Conservation (phyloP, 441 rosid species). For the Adansonia rubrostipa region DNA sequence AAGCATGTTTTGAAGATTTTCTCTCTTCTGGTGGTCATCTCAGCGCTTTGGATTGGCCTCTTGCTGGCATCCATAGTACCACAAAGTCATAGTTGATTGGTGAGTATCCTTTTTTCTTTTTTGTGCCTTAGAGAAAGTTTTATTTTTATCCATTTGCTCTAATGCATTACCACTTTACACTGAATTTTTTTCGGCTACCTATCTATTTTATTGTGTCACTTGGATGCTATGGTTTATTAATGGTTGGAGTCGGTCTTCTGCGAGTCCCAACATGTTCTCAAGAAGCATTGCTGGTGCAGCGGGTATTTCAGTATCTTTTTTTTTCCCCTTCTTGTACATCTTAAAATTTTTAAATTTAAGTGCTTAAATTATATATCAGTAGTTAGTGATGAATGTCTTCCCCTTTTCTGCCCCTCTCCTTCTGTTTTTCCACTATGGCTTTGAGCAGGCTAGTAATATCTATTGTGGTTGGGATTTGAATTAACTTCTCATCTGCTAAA, state of each 20-base stretch:
- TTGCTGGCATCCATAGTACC: slow-evolving; percentile 76
- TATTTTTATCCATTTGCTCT: neutral
- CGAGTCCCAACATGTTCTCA: slow-evolving; percentile 91
- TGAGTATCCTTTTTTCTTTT: slow-evolving; percentile 39
- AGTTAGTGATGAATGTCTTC: neutral
- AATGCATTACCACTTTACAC: slow-evolving; percentile 16
- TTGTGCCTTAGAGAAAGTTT: no score
- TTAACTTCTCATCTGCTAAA: neutral
- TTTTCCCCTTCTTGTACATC: neutral
- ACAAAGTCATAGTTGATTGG: slow-evolving; percentile 71
- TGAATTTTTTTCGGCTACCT: slow-evolving; percentile 53
- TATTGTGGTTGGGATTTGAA: neutral
- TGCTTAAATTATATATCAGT: neutral
- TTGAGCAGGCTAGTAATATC: neutral
- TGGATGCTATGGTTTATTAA: slow-evolving; percentile 91
- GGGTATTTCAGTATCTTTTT: slow-evolving; percentile 43
- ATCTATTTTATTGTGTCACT: slow-evolving; percentile 74
- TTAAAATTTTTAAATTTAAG: neutral
- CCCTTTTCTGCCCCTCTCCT: neutral
- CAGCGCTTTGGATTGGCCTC: slow-evolving; percentile 78
- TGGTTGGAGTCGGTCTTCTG: slow-evolving; percentile 90
- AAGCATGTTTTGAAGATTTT: slow-evolving; percentile 84
- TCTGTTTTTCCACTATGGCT: neutral
- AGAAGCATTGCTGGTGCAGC: slow-evolving; percentile 79
- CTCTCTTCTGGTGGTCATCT: slow-evolving; percentile 61